Evolutionary conservation across 805 yeast species (phyloP), one percentile per base, ranked within the genome.

Genomic region (Suhomyces prunicola): DNA sequence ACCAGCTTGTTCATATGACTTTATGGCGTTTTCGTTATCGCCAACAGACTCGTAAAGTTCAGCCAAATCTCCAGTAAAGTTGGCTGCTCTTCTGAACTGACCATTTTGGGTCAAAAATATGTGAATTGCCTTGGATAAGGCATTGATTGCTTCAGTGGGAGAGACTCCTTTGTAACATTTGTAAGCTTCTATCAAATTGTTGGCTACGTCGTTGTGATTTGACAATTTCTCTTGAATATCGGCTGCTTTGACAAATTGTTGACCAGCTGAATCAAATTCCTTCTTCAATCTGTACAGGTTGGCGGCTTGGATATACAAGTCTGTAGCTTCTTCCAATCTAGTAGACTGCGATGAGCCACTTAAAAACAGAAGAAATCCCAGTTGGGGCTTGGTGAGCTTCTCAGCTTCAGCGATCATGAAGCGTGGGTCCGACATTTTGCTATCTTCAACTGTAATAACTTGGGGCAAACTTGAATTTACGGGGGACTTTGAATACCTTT

Each of bases 21-120:
- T 78, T 50, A 87, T 79, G 5, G 99, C 97, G 59, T 81, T 81
- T 23, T 77, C 73, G 31, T 74, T 69, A 63, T 92, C 93, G 48
- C 80, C 80, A 19, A 90, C 73, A 46, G 81, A 80, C 70, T 93
- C 98, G 65, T 88, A 90, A 46, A 93, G 70, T 59, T 85, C 91
- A 9, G 92, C 99, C 64, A 94, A 78, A 67, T 94, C 99, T 77
- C 87, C 83, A 66, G 92, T 87, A 74, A 88, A 92, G 66, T 90
- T 90, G 10, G 99, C 99, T 23, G 96, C 97, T 68, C 98, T 80
- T 68, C 99, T 84, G 73, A 94, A 94, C 69, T 93, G 97, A 10
- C 99, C 99, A 60, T 89, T 84, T 57, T 84, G 79, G 1, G 96
- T 90, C 57, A 74, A 72, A 69, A 92, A 93, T 65, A 90, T 79